Conservation (phyloP, 192 early-diverging fungal genomes). For the Lunasporangiospora selenospora region DNA sequence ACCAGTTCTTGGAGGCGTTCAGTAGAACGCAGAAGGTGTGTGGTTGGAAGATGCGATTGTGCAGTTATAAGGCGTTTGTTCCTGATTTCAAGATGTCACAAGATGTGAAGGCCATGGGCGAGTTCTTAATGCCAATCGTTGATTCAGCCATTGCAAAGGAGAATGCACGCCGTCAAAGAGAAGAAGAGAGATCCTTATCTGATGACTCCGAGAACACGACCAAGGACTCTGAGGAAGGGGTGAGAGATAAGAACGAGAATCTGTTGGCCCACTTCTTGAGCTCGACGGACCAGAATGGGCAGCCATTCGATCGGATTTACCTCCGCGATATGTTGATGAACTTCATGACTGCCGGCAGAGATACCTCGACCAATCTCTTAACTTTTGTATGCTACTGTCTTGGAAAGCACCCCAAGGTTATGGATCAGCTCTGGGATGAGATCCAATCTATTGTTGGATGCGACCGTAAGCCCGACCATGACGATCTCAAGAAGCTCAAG, state of each 20-base stretch:
- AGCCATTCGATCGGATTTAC: constrained; percentile 43
- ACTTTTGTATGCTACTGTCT: constrained; percentile 52
- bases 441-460: constrained; percentile 43
- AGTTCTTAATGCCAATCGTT: constrained; percentile 31
- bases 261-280: constrained; percentile 39
- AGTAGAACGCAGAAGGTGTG: constrained; percentile 47
- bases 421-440: constrained; percentile 47
- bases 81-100: constrained; percentile 27
- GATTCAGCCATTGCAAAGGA: constrained; percentile 37
- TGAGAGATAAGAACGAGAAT: constrained; percentile 32
- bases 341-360: constrained; percentile 47
- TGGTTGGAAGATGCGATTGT: constrained; percentile 48
- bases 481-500: constrained; percentile 58
- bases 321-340: constrained; percentile 49
- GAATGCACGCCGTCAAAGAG: constrained; percentile 5
- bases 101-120: constrained; percentile 47
- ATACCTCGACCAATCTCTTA: constrained; percentile 54
- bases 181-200: not conserved
- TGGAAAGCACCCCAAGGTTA: constrained; percentile 44
- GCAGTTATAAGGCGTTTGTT: constrained; percentile 29
- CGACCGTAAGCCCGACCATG: constrained; percentile 51
- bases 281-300: constrained; percentile 38
- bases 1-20: constrained; percentile 38
- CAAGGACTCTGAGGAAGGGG: too few species aligned
- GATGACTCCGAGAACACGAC: constrained; percentile 22